A percentile compares a stretch with the other conserved stretches of the same genome.
These are phyloP conservation scores for Leptographium lundbergii DNA, from an alignment of 2,329 filamentous ascomycete genomes.

Conservation along the genomic window DNA sequence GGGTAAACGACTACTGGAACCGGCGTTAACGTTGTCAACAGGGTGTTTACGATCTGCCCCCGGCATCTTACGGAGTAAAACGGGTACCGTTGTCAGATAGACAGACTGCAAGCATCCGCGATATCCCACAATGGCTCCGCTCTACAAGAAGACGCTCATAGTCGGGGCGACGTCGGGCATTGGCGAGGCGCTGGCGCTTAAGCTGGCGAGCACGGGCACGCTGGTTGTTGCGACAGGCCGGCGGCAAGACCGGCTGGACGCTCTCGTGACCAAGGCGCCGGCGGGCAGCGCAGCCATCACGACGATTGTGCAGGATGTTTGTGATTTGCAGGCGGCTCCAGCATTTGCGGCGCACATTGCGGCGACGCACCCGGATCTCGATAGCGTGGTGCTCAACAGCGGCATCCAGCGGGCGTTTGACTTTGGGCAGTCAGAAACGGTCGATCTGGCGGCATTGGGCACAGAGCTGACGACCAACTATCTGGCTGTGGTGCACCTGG, in stretches of 20 bases:
- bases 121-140: slow-evolving; percentile 5
- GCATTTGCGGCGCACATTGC: slow-evolving; percentile 18
- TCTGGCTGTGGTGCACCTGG: slow-evolving; percentile 27
- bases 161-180: slow-evolving; percentile 39
- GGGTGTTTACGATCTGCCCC: too few species aligned
- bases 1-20: too few species aligned
- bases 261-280: slow-evolving; percentile 16
- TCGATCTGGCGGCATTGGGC: slow-evolving; percentile 24
- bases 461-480: slow-evolving; percentile 33
- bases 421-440: slow-evolving; percentile 27
- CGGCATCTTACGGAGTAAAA: too few species aligned
- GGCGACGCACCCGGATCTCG: slow-evolving; percentile 29
- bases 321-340: slow-evolving; percentile 24
- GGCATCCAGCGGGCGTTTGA: slow-evolving; percentile 32
- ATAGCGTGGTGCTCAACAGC: slow-evolving; percentile 37
- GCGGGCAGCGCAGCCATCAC: slow-evolving; percentile 6
- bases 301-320: slow-evolving; percentile 28
- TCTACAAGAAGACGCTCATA: slow-evolving; percentile 36
- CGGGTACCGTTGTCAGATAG: too few species aligned
- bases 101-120: too few species aligned
- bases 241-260: slow-evolving; percentile 31
- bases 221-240: slow-evolving; percentile 34
- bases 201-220: slow-evolving; percentile 22
- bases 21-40: too few species aligned
- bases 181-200: slow-evolving; percentile 28